These are phyloP conservation scores for Pisolithus albus DNA, from an alignment of 768 basidiomycete genomes.

Conservation along the genomic window DNA sequence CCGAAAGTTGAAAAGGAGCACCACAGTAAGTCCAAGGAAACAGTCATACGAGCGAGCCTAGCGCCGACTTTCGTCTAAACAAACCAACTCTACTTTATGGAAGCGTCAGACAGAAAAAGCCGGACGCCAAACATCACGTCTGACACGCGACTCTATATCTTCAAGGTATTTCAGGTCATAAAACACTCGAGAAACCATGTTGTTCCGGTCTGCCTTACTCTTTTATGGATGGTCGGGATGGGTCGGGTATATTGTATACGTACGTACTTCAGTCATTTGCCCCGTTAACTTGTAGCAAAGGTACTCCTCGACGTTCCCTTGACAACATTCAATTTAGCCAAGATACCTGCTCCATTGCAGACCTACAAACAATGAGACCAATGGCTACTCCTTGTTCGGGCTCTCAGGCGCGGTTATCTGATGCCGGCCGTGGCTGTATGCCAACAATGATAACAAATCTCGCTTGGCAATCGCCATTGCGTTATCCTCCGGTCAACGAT, in stretches of 20 bases:
- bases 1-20: slow-evolving; percentile 39
- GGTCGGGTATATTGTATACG: too few species aligned
- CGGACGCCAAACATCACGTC: slow-evolving; percentile 24
- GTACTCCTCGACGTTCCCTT: too few species aligned
- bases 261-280: too few species aligned
- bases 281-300: too few species aligned
- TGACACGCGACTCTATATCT: slow-evolving; percentile 40
- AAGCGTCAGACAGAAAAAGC: slow-evolving; percentile 39
- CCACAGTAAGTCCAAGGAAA: slow-evolving; percentile 57
- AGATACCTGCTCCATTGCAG: too few species aligned
- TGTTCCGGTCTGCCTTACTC: slow-evolving; percentile 31
- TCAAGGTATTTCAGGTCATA: slow-evolving; percentile 34
- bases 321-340: too few species aligned
- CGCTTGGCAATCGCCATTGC: neutral
- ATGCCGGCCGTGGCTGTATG: neutral
- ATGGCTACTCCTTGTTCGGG: too few species aligned
- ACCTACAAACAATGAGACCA: too few species aligned
- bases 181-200: slow-evolving; percentile 23
- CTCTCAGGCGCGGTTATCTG: too few species aligned
- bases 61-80: slow-evolving; percentile 35
- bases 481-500: neutral
- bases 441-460: neutral
- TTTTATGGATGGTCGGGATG: too few species aligned
- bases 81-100: slow-evolving; percentile 47
- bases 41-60: slow-evolving; percentile 38